Percentiles rank a stretch among this genome's conserved stretches.
Conservation (phyloP, 352 stramenopile species). For the Aphanomyces invadans region DNA sequence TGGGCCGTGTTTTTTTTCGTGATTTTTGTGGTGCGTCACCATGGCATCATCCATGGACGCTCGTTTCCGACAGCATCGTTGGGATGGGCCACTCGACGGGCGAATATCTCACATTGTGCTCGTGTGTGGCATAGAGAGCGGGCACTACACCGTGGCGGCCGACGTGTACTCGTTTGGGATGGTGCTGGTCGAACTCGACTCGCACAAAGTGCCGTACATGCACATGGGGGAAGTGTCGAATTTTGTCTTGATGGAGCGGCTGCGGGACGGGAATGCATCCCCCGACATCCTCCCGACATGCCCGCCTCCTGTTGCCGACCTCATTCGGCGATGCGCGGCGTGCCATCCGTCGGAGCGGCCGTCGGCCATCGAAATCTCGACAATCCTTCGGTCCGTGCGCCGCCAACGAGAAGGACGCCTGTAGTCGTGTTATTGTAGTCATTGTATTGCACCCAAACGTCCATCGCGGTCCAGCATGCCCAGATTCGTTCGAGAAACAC, state of each 20-base stretch:
- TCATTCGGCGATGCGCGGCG: background rate
- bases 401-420: no score
- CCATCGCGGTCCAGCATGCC: no score
- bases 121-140: slow-evolving; percentile 26
- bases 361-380: background rate
- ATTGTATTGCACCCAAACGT: no score
- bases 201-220: slow-evolving; percentile 9
- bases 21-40: no score
- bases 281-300: background rate
- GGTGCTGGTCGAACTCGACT: slow-evolving; percentile 23
- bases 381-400: background rate
- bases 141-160: slow-evolving; percentile 21
- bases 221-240: slow-evolving; percentile 3
- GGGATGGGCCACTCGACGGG: no score
- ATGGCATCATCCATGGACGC: no score
- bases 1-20: no score
- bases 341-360: background rate
- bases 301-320: background rate
- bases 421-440: no score
- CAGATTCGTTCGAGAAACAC: no score
- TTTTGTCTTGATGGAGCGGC: slow-evolving; percentile 19
- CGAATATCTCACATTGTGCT: background rate
- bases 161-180: slow-evolving; percentile 27
- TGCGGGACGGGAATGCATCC: background rate
- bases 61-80: no score